These are phyloP conservation scores for Pythium dissimile DNA, from an alignment of 352 stramenopile genomes.

Conservation along the genomic window DNA sequence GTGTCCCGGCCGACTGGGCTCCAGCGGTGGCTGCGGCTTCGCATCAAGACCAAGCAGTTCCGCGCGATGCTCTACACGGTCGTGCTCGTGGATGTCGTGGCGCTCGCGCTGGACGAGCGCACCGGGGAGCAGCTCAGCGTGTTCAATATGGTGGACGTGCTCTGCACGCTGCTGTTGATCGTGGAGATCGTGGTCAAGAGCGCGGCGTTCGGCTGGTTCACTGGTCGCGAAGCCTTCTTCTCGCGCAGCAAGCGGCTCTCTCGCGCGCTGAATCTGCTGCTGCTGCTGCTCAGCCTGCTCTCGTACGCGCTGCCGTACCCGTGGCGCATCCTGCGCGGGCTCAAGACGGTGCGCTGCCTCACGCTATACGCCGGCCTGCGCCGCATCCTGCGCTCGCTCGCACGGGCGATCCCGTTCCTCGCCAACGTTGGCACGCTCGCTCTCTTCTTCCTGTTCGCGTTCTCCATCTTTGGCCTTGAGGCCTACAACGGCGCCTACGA, in stretches of 20 bases:
- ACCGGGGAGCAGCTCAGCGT: slow-evolving; percentile 12
- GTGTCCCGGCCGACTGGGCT: too few species aligned
- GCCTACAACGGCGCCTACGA: slow-evolving; percentile 55
- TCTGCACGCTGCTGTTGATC: slow-evolving; percentile 55
- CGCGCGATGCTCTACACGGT: slow-evolving; percentile 39
- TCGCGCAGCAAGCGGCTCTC: slow-evolving; percentile 31
- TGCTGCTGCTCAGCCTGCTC: slow-evolving; percentile 48
- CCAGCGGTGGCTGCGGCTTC: slow-evolving; percentile 27
- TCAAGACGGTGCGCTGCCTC: slow-evolving; percentile 66
- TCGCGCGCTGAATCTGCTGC: slow-evolving; percentile 46
- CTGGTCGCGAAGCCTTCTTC: slow-evolving; percentile 46
- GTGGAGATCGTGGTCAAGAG: slow-evolving; percentile 60
- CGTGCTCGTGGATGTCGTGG: slow-evolving; percentile 47
- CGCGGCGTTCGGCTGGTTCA: slow-evolving; percentile 47
- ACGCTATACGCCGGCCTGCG: slow-evolving; percentile 61
- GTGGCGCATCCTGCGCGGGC: slow-evolving; percentile 54
- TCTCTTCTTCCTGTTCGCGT: slow-evolving; percentile 71
- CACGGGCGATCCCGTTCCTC: slow-evolving; percentile 65
- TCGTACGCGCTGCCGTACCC: slow-evolving; percentile 29
- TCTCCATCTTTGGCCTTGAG: slow-evolving; percentile 76
- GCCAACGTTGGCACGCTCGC: slow-evolving; percentile 70
- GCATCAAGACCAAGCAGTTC: slow-evolving; percentile 49
- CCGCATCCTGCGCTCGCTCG: slow-evolving; percentile 63
- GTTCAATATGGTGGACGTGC: slow-evolving; percentile 37
- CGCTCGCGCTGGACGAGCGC: slow-evolving; percentile 58